phyloP scores from a whole-genome alignment of 2,329 filamentous ascomycete species.

The Penicillium janthinellum region DNA sequence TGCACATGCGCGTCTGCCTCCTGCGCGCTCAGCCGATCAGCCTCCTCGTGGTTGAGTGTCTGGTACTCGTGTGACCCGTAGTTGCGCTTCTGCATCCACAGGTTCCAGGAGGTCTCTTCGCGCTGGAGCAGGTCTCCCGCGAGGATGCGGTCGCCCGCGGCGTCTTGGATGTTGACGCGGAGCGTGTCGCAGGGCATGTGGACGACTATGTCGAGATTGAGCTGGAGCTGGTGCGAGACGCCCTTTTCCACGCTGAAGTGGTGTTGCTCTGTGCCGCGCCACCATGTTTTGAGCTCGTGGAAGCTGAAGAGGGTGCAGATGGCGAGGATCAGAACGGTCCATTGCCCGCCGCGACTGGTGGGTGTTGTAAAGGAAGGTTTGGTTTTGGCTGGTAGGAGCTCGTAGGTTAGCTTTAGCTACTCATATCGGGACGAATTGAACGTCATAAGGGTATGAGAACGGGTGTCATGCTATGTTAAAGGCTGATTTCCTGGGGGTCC shows the following conservation, averaged over 20 bases:
- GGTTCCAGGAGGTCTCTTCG: constrained; percentile 76
- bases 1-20: constrained; percentile 81
- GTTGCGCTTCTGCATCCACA: constrained; percentile 76
- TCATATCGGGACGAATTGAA: background rate
- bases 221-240: constrained; percentile 81
- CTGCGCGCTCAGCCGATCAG: constrained; percentile 48
- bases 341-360: constrained; percentile 85
- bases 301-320: constrained; percentile 75
- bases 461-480: background rate
- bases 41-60: constrained; percentile 64
- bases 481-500: background rate
- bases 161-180: constrained; percentile 97
- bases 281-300: constrained; percentile 80
- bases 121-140: constrained; percentile 72
- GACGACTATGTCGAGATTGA: constrained; percentile 94
- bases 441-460: background rate
- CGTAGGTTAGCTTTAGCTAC: constrained; percentile 5
- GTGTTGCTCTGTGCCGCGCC: constrained; percentile 79
- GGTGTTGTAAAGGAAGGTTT: constrained; percentile 89
- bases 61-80: constrained; percentile 60
- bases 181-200: constrained; percentile 84
- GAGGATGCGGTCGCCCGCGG: constrained; percentile 85
- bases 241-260: constrained; percentile 94
- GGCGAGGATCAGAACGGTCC: constrained; percentile 80
- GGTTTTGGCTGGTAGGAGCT: constrained; percentile 72